Evolutionary conservation across 169 alveolate species (phyloP), one percentile per base, ranked within the genome.

Genomic region (Eimeria zaria): DNA sequence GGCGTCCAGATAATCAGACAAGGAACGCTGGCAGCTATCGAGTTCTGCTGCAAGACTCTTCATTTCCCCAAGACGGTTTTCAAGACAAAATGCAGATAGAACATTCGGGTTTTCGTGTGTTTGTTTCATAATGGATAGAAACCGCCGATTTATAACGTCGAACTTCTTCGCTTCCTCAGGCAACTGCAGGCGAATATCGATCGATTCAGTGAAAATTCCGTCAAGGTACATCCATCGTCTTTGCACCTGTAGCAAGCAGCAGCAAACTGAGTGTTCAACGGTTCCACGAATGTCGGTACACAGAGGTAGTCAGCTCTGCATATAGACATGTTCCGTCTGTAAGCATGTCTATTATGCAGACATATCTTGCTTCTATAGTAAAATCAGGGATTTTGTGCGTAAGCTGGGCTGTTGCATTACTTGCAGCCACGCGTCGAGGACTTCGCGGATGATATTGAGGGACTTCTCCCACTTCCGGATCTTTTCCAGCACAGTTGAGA

Each of bases 151-250:
- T 44, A 99, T 98, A 78, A 98, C 97, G 91, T 99, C 99, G 64
- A 99, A 98, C 97, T 98, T 98, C 84, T 51, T 94, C 48, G 73
- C 64, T 6, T 97, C 89, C 73, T 95, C 88, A 62, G 96, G 87
- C 69, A 95, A 83, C 78, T 95, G 92, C 22, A 98, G 97, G 80
- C 99, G 98, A 81, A 99, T 99, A 98, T 99, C 99, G 97, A 98
- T 99, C 81, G 98, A 97, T 41, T 99, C 99, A 39, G 98, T 98
- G 97, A 99, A 99, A 93, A 99, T 98, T 96, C 99, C 97, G 97
- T 99, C 99, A 67, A 99, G 97, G 97, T 99, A 99, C 98, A 98
- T 98, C 99, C 99, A 99, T 97, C 98, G 98, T 92, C 99, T 94
- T 64, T 97, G 98, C 24, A 97, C 98, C 95, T 85, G 71, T 18